Conservation (phyloP, 2,329 filamentous ascomycete species). For the Colletotrichum orchidophilum region DNA sequence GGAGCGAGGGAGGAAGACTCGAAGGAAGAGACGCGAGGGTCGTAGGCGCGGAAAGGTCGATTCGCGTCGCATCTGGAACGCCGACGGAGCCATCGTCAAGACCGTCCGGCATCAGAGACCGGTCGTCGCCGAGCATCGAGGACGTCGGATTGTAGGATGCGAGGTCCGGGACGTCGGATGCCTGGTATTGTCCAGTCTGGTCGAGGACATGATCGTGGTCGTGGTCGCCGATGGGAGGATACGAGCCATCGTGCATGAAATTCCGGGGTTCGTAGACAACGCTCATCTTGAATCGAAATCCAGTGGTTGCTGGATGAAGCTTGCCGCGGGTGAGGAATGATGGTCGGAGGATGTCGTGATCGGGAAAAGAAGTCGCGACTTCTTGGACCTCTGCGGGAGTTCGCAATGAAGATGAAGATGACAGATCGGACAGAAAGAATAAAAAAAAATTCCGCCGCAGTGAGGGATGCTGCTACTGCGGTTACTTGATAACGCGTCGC, state of each 20-base stretch:
- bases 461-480: slow-evolving; percentile 11
- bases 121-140: slow-evolving; percentile 48
- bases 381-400: background rate
- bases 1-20: slow-evolving; percentile 42
- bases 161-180: slow-evolving; percentile 53
- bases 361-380: slow-evolving; percentile 13
- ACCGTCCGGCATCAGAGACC: slow-evolving; percentile 48
- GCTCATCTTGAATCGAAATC: slow-evolving; percentile 50
- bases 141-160: slow-evolving; percentile 54
- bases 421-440: background rate
- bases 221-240: slow-evolving; percentile 56
- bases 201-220: slow-evolving; percentile 48
- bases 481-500: slow-evolving; percentile 26
- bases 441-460: background rate
- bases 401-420: slow-evolving; percentile 1
- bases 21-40: slow-evolving; percentile 44
- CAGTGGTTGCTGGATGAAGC: slow-evolving; percentile 35
- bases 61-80: slow-evolving; percentile 48
- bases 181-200: slow-evolving; percentile 45
- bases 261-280: slow-evolving; percentile 61
- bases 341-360: slow-evolving; percentile 23
- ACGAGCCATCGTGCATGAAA: slow-evolving; percentile 59
- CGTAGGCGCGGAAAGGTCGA: slow-evolving; percentile 47
- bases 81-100: slow-evolving; percentile 45
- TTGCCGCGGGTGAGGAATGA: background rate